A percentile compares a stretch with the other conserved stretches of the same genome.
These are phyloP conservation scores for Erysiphe pulchra DNA, from an alignment of 2,329 filamentous ascomycete species.

Conservation along the genomic window DNA sequence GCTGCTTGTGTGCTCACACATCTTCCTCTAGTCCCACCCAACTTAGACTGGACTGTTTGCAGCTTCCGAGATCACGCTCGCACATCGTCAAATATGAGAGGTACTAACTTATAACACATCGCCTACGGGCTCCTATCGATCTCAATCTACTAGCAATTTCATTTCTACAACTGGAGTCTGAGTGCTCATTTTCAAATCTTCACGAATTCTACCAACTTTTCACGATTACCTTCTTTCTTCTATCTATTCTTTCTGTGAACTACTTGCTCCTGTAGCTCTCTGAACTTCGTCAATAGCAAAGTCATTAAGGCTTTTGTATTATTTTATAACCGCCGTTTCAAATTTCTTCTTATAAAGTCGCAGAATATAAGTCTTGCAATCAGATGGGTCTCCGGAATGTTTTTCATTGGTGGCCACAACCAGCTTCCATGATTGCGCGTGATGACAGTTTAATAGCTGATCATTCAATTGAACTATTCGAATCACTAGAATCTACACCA, in stretches of 20 bases:
- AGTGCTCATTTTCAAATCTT: not conserved
- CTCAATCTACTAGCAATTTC: too few relatives aligned
- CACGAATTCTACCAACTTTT: not conserved
- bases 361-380: slow-evolving; percentile 4
- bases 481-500: slow-evolving; percentile 50
- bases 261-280: not conserved
- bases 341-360: not conserved
- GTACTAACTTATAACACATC: slow-evolving; percentile 1
- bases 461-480: slow-evolving; percentile 20
- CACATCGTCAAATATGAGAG: not conserved
- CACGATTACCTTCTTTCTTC: not conserved
- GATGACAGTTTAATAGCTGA: slow-evolving; percentile 49
- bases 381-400: slow-evolving; percentile 14
- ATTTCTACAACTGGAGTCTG: not conserved
- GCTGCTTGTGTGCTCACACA: too few relatives aligned
- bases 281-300: not conserved
- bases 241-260: not conserved
- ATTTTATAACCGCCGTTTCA: slow-evolving; percentile 1
- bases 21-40: too few relatives aligned
- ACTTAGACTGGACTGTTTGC: too few relatives aligned
- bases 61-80: too few relatives aligned
- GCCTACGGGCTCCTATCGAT: not conserved
- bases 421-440: slow-evolving; percentile 18
- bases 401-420: slow-evolving; percentile 20
- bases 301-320: not conserved